phyloP scores from a whole-genome alignment of 495 filamentous ascomycete genomes.

The Trichoderma asperelloides region DNA sequence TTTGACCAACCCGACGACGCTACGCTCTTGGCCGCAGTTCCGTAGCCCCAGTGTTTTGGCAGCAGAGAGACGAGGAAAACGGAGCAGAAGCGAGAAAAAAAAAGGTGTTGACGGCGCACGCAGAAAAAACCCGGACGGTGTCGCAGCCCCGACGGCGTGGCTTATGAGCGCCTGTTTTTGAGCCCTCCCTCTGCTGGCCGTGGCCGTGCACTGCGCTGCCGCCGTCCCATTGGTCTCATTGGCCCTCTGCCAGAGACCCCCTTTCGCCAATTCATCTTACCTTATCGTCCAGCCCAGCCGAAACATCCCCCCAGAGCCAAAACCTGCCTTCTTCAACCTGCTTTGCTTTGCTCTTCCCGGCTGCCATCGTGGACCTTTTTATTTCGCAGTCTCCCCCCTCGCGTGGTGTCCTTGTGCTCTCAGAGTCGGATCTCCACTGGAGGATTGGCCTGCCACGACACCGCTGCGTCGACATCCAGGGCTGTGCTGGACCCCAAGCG shows the following conservation, averaged over 20 bases:
- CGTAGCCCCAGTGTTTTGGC: neutral
- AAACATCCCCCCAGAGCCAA: neutral
- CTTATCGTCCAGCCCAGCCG: neutral
- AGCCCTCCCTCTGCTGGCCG: neutral
- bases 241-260: neutral
- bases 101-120: neutral
- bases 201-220: neutral
- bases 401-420: conserved; percentile 5
- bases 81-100: neutral
- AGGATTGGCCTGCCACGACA: neutral
- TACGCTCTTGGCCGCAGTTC: neutral
- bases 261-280: conserved; percentile 8
- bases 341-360: neutral
- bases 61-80: neutral
- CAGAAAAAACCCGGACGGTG: no score
- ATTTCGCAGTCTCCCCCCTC: neutral
- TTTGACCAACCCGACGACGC: neutral
- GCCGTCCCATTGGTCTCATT: neutral
- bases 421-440: neutral
- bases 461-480: no score
- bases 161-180: neutral
- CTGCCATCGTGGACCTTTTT: neutral
- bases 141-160: no score
- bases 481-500: no score
- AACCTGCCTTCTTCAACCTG: conserved; percentile 5